Conservation (phyloP, 768 basidiomycete species). For the Amanita polypyramis region DNA sequence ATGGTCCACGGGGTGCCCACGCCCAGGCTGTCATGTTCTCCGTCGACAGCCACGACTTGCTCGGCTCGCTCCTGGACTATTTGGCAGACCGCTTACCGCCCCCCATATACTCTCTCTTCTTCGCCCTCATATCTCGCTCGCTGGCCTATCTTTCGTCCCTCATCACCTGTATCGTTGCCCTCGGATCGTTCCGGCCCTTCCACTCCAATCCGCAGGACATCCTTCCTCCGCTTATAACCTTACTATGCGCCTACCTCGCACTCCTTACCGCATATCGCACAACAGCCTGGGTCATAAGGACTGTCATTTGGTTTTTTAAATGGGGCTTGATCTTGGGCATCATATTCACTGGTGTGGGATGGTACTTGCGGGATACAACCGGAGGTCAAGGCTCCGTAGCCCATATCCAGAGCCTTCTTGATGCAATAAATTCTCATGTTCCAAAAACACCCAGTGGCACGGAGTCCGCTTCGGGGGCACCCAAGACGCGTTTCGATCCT, state of each 20-base stretch:
- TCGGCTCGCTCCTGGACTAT: constrained; percentile 45
- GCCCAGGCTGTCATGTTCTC: constrained; percentile 13
- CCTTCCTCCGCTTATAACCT: constrained; percentile 63
- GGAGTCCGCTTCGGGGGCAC: constrained; percentile 14
- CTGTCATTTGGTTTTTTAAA: constrained; percentile 60
- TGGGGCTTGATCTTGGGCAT: constrained; percentile 58
- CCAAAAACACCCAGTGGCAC: constrained; percentile 18
- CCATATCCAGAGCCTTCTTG: constrained; percentile 8
- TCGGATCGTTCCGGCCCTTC: constrained; percentile 40
- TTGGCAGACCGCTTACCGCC: constrained; percentile 45
- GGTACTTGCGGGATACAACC: constrained; percentile 32
- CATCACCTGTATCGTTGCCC: constrained; percentile 33
- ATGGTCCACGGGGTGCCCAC: background rate
- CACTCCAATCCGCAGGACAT: constrained; percentile 61
- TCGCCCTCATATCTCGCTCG: constrained; percentile 40
- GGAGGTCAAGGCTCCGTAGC: constrained; percentile 9
- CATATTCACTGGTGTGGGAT: constrained; percentile 44
- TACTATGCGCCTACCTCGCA: constrained; percentile 66
- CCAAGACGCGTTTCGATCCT: constrained; percentile 9
- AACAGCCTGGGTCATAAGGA: constrained; percentile 62
- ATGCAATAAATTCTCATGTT: constrained; percentile 24
- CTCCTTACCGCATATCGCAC: constrained; percentile 73
- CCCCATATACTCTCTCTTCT: constrained; percentile 40
- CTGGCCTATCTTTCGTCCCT: constrained; percentile 41
- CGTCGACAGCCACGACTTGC: constrained; percentile 23